Evolutionary conservation across 805 yeast species (phyloP), one percentile per base, ranked within the genome.

Genomic region (Saturnispora dispora): DNA sequence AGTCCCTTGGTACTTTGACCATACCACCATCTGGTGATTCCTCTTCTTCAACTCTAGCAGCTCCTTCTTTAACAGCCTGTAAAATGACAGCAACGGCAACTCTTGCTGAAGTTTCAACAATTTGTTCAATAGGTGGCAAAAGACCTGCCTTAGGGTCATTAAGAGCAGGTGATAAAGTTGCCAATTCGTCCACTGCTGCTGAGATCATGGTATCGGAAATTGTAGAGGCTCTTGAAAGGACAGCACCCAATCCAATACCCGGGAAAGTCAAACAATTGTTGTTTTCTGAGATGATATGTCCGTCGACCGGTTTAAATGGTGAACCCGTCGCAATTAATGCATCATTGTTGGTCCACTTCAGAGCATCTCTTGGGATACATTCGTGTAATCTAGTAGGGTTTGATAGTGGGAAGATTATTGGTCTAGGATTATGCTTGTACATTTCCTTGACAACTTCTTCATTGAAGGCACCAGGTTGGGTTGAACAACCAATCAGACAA

Each of bases 181-280:
- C 96, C 53, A 91, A 78, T 66, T 85, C 85, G 63, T 90, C 96
- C 49, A 93, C 96, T 28, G 96, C 97, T 8, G 98, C 98, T 35
- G 95, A 83, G 54, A 93, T 84, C 97, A 93, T 90, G 22, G 82
- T 82, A 65, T 88, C 95, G 46, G 93, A 79, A 58, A 93, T 88
- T 17, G 79, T 72, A n/a, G 77, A 77, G 44, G 96, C 82, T 67
- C 97, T 81, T 3, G 96, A 79, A 47, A 91, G 75, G 32, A 89
- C 95, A 1, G 97, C 95, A 60, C 98, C 98, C 50, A 91, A 75
- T 44, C 98, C 99, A 60, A 91, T 89, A 66, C 98, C 99, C 33
- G 99, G 98, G 86, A 91, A 91, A 0, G 96, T 82, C 72, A 90
- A 88, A 73, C 97, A 90, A 75, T 91, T 91, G 75, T 91, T 91